phyloP scores from a whole-genome alignment of 2,329 filamentous ascomycete species.

The Emmonsiellopsis sp. region DNA sequence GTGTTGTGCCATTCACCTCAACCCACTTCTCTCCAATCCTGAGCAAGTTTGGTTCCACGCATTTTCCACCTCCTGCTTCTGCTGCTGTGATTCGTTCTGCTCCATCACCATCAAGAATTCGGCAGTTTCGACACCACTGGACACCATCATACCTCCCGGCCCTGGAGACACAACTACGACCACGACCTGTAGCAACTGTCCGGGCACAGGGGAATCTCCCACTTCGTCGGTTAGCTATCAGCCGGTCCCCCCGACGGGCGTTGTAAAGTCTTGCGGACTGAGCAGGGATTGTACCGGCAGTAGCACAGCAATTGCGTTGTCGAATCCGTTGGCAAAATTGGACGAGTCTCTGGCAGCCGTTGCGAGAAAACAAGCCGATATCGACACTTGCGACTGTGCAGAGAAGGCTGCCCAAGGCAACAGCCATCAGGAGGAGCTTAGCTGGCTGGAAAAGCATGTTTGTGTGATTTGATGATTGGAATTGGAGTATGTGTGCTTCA shows the following conservation, averaged over 20 bases:
- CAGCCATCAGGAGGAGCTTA: constrained; percentile 10
- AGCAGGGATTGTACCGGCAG: too few relatives aligned
- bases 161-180: neutral
- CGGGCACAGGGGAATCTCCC: neutral
- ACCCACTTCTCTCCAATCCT: neutral
- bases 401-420: neutral
- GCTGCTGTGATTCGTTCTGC: neutral
- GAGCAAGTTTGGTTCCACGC: neutral
- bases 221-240: neutral
- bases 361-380: neutral
- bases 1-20: neutral
- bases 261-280: neutral
- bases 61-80: too few relatives aligned
- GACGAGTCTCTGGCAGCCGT: neutral
- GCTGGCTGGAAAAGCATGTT: constrained; percentile 29
- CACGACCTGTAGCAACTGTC: neutral
- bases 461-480: constrained; percentile 9
- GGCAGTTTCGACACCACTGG: neutral
- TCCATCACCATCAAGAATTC: accelerated
- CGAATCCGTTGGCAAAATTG: too few relatives aligned
- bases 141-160: neutral
- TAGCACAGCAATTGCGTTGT: too few relatives aligned
- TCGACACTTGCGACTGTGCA: neutral
- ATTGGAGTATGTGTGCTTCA: too few relatives aligned
- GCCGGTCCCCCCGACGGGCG: neutral